Conservation (phyloP, 495 filamentous ascomycete species). For the Hypoxylon trugodes region DNA sequence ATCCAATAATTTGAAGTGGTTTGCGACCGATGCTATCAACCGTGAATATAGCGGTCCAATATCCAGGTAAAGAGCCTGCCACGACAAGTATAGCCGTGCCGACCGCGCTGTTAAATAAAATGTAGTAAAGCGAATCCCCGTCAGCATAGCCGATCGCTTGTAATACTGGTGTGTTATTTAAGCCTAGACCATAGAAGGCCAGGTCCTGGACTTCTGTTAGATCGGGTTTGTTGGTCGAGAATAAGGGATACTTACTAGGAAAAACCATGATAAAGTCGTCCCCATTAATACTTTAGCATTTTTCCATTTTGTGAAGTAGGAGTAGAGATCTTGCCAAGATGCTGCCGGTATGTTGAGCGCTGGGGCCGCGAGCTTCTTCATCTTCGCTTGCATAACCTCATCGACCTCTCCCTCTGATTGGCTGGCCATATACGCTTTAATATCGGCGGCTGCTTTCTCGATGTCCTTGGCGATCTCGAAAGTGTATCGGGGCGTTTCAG, state of each 20-base stretch:
- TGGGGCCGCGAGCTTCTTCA: conserved; percentile 44
- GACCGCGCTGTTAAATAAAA: conserved; percentile 73
- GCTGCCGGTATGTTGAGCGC: conserved; percentile 69
- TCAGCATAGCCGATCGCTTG: conserved; percentile 68
- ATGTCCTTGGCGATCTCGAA: conserved; percentile 81
- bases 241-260: conserved; percentile 61
- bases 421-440: conserved; percentile 68
- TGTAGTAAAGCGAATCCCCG: conserved; percentile 69
- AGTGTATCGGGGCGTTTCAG: conserved; percentile 76
- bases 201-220: conserved; percentile 48
- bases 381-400: conserved; percentile 45
- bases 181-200: conserved; percentile 80
- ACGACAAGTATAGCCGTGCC: conserved; percentile 80
- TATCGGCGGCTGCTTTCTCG: conserved; percentile 74
- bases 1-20: conserved; percentile 80
- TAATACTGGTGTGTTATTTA: conserved; percentile 79
- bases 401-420: conserved; percentile 60
- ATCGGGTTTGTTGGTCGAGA: neutral
- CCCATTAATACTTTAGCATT: conserved; percentile 78
- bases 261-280: conserved; percentile 83
- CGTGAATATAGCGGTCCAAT: conserved; percentile 76
- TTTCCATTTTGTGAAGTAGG: conserved; percentile 74
- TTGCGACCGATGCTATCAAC: conserved; percentile 81
- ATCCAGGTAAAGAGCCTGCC: conserved; percentile 80
- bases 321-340: conserved; percentile 68